phyloP scores from a whole-genome alignment of 116 monocot genomes.

The Iris pallida region DNA sequence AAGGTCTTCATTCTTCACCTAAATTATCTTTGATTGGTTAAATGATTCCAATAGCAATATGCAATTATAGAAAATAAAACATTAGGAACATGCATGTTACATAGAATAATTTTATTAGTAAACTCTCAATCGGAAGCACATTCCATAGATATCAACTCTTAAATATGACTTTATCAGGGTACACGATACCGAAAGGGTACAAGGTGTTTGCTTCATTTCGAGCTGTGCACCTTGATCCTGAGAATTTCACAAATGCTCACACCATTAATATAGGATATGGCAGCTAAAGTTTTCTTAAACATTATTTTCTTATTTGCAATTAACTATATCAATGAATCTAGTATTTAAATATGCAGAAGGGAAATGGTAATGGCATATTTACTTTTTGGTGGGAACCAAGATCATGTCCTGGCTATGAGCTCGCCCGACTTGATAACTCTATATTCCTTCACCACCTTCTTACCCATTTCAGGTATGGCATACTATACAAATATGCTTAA shows the following conservation, averaged over 20 bases:
- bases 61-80: too few species aligned
- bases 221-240: constrained; percentile 66
- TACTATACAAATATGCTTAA: too few species aligned
- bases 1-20: too few species aligned
- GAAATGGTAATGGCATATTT: constrained; percentile 19
- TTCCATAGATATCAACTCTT: too few species aligned
- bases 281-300: too few species aligned
- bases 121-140: too few species aligned
- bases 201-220: constrained; percentile 82
- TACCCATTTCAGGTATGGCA: constrained; percentile 58
- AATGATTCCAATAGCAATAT: too few species aligned
- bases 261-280: constrained; percentile 93
- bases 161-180: constrained; percentile 41
- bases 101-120: too few species aligned
- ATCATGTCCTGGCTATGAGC: constrained; percentile 85
- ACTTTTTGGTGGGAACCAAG: constrained; percentile 75
- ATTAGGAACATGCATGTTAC: too few species aligned
- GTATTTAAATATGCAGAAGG: constrained; percentile 4
- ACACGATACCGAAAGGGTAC: constrained; percentile 84
- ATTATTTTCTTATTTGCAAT: too few species aligned
- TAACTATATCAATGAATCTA: too few species aligned
- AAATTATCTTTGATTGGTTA: too few species aligned
- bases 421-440: constrained; percentile 70
- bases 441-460: constrained; percentile 83
- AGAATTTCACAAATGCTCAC: constrained; percentile 59